Conservation (phyloP, 208 protist genomes). For the Trypanosoma brucei region DNA sequence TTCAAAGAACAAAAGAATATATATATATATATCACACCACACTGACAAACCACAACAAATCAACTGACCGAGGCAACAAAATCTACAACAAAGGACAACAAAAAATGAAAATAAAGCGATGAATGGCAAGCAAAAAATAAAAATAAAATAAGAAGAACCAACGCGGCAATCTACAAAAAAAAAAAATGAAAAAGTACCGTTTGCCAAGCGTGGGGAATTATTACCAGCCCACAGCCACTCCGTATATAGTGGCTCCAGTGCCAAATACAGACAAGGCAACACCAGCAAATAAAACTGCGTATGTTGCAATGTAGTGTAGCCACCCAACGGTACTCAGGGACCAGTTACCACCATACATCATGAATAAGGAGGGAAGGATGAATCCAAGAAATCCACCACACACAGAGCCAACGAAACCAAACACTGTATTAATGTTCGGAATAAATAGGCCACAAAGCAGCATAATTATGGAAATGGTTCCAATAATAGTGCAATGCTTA, state of each 20-base stretch:
- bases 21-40: too few species aligned
- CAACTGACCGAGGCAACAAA: too few species aligned
- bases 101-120: too few species aligned
- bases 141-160: too few species aligned
- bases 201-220: too few species aligned
- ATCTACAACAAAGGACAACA: too few species aligned
- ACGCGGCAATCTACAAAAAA: too few species aligned
- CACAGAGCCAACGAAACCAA: conserved; percentile 63
- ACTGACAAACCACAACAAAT: too few species aligned
- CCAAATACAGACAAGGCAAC: conserved; percentile 62
- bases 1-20: too few species aligned
- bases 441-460: conserved; percentile 77
- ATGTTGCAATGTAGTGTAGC: conserved; percentile 45
- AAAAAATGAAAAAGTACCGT: too few species aligned
- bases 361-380: conserved; percentile 74
- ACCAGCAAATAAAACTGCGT: conserved; percentile 43
- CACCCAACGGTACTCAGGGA: conserved; percentile 41
- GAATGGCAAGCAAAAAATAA: too few species aligned
- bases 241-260: conserved; percentile 56
- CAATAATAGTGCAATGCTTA: conserved; percentile 46
- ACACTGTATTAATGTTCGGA: conserved; percentile 71
- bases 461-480: conserved; percentile 37
- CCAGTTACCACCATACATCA: conserved; percentile 61
- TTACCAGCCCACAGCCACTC: not conserved
- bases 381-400: conserved; percentile 71